Conservation (phyloP, 345 rosid genomes). For the Aquilaria yunnanensis region DNA sequence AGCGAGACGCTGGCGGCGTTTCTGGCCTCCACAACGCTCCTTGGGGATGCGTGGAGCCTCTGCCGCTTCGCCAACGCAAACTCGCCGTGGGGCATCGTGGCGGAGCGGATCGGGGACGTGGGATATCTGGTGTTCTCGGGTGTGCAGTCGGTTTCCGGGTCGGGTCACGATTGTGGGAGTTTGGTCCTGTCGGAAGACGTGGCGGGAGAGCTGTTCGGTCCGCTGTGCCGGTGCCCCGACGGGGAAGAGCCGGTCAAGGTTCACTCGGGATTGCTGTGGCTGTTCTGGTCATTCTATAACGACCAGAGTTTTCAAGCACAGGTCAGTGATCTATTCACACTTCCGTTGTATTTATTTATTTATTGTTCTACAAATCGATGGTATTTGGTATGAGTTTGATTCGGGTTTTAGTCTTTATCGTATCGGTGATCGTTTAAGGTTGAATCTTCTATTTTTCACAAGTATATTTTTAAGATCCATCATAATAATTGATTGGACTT, state of each 20-base stretch:
- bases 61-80: slow-evolving; percentile 34
- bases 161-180: slow-evolving; percentile 3
- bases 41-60: slow-evolving; percentile 48
- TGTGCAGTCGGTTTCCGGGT: slow-evolving; percentile 11
- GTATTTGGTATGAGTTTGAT: background rate
- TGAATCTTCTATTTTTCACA: no score
- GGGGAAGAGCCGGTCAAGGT: slow-evolving; percentile 47
- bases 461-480: no score
- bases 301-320: slow-evolving; percentile 21
- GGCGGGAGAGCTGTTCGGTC: slow-evolving; percentile 25
- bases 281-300: slow-evolving; percentile 22
- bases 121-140: slow-evolving; percentile 53
- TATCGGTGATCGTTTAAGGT: no score
- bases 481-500: no score
- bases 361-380: background rate
- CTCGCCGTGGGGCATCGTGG: slow-evolving; percentile 16
- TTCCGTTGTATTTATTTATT: background rate
- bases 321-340: slow-evolving; percentile 26
- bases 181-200: slow-evolving; percentile 18
- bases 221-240: slow-evolving; percentile 20
- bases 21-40: slow-evolving; percentile 50
- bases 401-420: no score
- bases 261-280: slow-evolving; percentile 31
- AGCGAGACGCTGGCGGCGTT: slow-evolving; percentile 67
- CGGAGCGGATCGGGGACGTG: slow-evolving; percentile 24